phyloP scores from a whole-genome alignment of 768 basidiomycete genomes.

The Termitomyces sp. region DNA sequence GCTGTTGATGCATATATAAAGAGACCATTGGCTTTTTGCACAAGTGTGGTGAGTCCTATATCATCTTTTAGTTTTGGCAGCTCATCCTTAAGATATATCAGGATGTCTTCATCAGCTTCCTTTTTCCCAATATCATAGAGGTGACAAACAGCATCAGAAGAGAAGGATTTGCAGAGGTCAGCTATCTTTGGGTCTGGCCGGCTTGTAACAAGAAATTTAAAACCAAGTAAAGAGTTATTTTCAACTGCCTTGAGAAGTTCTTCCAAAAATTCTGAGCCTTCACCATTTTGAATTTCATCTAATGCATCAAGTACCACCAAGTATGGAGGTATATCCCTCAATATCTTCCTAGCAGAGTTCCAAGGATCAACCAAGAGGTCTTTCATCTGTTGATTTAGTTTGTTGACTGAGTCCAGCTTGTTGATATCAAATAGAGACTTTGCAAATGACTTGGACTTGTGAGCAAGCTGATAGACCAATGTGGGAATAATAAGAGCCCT shows the following conservation, averaged over 20 bases:
- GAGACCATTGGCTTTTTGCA: not conserved
- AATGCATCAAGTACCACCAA: not conserved
- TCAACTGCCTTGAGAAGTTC: not conserved
- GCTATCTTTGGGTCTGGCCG: not conserved
- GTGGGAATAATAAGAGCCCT: not conserved
- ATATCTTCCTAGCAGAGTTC: not conserved
- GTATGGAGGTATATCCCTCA: not conserved
- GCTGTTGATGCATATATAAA: not conserved
- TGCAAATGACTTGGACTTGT: not conserved
- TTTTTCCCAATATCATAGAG: not conserved
- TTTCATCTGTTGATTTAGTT: not conserved
- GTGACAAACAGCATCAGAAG: not conserved
- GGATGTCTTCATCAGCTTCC: not conserved
- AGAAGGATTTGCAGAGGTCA: not conserved
- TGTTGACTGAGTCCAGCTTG: not conserved
- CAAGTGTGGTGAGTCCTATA: accelerated
- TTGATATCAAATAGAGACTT: not conserved
- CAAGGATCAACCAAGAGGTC: not conserved
- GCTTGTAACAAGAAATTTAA: not conserved
- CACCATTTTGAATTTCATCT: not conserved
- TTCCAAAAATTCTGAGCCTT: not conserved
- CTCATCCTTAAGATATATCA: not conserved
- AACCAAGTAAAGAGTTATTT: not conserved
- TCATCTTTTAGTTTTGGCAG: not conserved
- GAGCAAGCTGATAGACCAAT: not conserved